Conservation (phyloP, 257 asterid species). For the Voacanga thouarsii region DNA sequence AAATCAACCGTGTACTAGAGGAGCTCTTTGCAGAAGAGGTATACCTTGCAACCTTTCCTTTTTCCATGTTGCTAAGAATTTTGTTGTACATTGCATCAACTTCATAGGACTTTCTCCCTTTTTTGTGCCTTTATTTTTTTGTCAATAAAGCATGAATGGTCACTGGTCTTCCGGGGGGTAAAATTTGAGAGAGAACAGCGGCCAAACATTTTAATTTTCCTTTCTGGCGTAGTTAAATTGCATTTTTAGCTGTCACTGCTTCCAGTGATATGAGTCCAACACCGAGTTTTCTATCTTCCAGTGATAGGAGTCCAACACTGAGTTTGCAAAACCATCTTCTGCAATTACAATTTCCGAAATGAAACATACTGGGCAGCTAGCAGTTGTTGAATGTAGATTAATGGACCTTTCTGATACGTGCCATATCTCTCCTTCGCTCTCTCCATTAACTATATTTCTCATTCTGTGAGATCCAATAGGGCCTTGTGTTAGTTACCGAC, state of each 20-base stretch:
- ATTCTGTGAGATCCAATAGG: not conserved
- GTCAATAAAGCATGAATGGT: not conserved
- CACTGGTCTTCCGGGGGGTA: no score
- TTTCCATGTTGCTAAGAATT: not conserved
- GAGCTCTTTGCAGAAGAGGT: conserved; percentile 98
- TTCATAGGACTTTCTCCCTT: not conserved
- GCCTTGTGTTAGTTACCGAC: not conserved
- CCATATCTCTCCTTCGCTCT: not conserved
- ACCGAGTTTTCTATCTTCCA: not conserved
- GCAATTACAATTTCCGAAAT: not conserved
- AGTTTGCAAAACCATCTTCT: not conserved
- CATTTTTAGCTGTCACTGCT: not conserved
- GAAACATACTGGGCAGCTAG: not conserved
- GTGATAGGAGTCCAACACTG: not conserved
- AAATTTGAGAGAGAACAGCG: not conserved
- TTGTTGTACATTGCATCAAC: not conserved
- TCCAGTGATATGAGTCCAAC: not conserved
- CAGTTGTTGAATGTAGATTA: not conserved
- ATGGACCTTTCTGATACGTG: not conserved
- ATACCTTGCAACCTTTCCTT: conserved; percentile 8
- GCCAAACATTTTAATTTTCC: not conserved
- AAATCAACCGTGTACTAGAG: conserved; percentile 88
- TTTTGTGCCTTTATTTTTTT: not conserved
- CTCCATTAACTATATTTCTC: not conserved
- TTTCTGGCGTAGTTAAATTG: not conserved